Percentiles rank a stretch among this genome's conserved stretches.
Evolutionary conservation across 1,284 basidiomycete genomes (phyloP).

Genomic region (Gymnopus androsaceus): DNA sequence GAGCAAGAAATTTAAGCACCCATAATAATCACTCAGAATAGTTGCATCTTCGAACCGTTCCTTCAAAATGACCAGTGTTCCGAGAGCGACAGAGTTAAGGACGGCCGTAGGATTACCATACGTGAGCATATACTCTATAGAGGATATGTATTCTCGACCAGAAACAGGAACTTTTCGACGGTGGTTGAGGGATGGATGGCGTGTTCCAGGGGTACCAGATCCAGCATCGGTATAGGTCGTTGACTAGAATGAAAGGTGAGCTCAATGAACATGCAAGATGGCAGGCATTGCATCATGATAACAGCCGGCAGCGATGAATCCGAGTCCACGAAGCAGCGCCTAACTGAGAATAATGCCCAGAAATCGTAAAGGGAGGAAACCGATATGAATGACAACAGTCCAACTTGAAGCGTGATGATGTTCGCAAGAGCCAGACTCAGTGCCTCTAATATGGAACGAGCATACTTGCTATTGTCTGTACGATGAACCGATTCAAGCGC

Average conservation of each 20-base stretch:
- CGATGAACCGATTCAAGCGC: no score
- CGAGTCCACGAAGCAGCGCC: slow-evolving; percentile 81
- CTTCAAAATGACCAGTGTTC: slow-evolving; percentile 71
- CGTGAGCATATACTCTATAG: no score
- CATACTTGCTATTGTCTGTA: slow-evolving; percentile 89
- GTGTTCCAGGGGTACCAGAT: slow-evolving; percentile 62
- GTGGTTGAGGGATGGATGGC: slow-evolving; percentile 62
- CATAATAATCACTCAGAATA: no score
- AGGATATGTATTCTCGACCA: slow-evolving; percentile 72
- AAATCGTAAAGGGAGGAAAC: slow-evolving; percentile 90
- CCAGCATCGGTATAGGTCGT: slow-evolving; percentile 82
- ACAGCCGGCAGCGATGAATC: slow-evolving; percentile 84
- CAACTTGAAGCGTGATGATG: slow-evolving; percentile 83
- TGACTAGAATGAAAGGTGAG: slow-evolving; percentile 46
- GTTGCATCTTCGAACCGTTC: no score
- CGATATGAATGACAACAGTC: slow-evolving; percentile 83
- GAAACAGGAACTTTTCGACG: slow-evolving; percentile 76
- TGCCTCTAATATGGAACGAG: slow-evolving; percentile 82
- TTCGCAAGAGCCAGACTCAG: slow-evolving; percentile 69
- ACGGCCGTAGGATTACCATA: slow-evolving; percentile 61
- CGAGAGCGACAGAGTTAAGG: slow-evolving; percentile 73
- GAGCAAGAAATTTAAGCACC: no score
- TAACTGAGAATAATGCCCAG: slow-evolving; percentile 95
- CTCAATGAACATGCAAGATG: slow-evolving; percentile 2
- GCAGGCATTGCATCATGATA: slow-evolving; percentile 61